phyloP scores from a whole-genome alignment of 2,329 filamentous ascomycete species.

The Aspergillus brunneoviolaceus region DNA sequence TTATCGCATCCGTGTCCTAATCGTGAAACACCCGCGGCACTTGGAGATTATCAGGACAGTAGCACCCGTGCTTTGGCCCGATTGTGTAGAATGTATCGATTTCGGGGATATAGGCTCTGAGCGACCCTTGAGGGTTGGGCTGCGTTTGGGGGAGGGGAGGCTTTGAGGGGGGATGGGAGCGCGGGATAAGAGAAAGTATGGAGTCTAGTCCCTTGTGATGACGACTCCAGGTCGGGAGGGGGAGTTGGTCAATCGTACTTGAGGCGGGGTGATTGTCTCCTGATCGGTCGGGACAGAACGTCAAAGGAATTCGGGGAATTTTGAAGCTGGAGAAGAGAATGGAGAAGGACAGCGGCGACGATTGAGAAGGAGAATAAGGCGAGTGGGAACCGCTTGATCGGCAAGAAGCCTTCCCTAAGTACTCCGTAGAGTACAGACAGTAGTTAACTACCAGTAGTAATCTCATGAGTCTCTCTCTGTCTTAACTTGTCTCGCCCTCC shows the following conservation, averaged over 20 bases:
- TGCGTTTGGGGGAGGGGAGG: background rate
- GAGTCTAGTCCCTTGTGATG: constrained; percentile 8
- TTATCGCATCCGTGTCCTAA: constrained; percentile 26
- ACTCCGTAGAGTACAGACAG: too few relatives aligned
- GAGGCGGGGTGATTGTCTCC: constrained; percentile 3
- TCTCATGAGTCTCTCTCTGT: background rate
- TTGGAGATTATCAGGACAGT: background rate
- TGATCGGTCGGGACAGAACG: background rate
- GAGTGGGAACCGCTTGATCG: constrained; percentile 1
- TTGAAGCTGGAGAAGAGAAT: background rate
- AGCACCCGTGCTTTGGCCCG: background rate
- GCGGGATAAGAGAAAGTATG: constrained; percentile 9
- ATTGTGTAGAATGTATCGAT: background rate
- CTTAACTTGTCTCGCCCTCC: background rate
- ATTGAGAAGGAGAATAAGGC: background rate
- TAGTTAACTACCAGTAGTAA: background rate
- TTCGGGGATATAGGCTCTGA: background rate
- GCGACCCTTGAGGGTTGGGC: background rate
- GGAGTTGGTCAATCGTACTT: background rate
- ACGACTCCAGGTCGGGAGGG: constrained; percentile 5
- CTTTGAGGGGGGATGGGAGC: background rate
- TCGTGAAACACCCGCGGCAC: constrained; percentile 1
- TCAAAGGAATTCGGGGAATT: background rate
- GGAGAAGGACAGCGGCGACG: background rate
- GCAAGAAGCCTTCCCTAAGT: constrained; percentile 3